These are phyloP conservation scores for Mollisiaceae sp. DNA, from an alignment of 2,329 filamentous ascomycete genomes.

Conservation along the genomic window DNA sequence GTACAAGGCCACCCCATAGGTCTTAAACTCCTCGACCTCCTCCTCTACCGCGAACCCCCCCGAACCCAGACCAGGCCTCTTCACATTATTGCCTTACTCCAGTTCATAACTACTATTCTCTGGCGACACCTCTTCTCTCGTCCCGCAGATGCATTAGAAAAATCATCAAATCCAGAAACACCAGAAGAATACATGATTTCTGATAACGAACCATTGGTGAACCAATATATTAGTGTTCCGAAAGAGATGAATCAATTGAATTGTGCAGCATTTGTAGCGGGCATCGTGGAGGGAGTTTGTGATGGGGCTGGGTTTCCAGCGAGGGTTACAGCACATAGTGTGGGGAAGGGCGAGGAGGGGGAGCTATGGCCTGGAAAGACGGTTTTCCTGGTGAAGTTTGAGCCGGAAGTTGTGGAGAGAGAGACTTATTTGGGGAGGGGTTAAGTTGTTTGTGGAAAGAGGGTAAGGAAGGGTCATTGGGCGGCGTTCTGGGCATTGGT, in stretches of 20 bases:
- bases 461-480: constrained; percentile 12
- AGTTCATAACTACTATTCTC: constrained; percentile 91
- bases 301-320: constrained; percentile 91
- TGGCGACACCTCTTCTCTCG: constrained; percentile 93
- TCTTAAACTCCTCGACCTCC: constrained; percentile 90
- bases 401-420: constrained; percentile 86
- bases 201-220: constrained; percentile 96
- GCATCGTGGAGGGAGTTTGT: constrained; percentile 93
- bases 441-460: constrained; percentile 16
- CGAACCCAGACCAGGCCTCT: constrained; percentile 78
- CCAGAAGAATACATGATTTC: constrained; percentile 99
- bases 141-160: constrained; percentile 90
- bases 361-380: constrained; percentile 97
- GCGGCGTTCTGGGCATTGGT: constrained; percentile 12
- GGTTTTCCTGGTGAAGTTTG: constrained; percentile 93
- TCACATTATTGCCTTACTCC: constrained; percentile 86
- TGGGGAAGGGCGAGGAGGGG: constrained; percentile 60
- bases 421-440: constrained; percentile 78
- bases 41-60: constrained; percentile 80
- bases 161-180: constrained; percentile 78
- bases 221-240: constrained; percentile 90
- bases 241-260: constrained; percentile 96
- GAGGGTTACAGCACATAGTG: constrained; percentile 86
- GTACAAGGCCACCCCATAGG: constrained; percentile 92
- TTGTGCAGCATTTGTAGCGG: constrained; percentile 93